Conservation (phyloP, 2,329 filamentous ascomycete species). For the Cladophialophora yegresii region DNA sequence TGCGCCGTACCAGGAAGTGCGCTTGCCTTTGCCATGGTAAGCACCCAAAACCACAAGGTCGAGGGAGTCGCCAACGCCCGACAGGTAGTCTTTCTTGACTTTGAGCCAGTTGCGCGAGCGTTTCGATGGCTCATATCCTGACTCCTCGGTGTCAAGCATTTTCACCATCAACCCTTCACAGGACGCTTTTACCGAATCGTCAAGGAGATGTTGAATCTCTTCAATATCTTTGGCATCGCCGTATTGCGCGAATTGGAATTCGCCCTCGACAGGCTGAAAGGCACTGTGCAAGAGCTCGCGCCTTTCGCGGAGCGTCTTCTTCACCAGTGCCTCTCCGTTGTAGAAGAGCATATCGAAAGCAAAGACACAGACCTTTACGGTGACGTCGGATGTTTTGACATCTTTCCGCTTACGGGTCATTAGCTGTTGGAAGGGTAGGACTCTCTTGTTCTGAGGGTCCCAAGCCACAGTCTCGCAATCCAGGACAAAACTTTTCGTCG, state of each 20-base stretch:
- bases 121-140: constrained; percentile 93
- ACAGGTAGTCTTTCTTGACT: constrained; percentile 97
- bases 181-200: constrained; percentile 91
- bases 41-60: constrained; percentile 94
- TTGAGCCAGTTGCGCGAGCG: constrained; percentile 98
- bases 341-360: constrained; percentile 93
- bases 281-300: constrained; percentile 71
- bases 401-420: constrained; percentile 99
- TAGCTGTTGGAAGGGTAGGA: constrained; percentile 93
- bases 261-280: constrained; percentile 78
- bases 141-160: constrained; percentile 92
- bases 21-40: constrained; percentile 92
- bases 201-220: constrained; percentile 87
- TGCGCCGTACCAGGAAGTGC: constrained; percentile 91
- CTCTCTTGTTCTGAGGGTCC: constrained; percentile 93
- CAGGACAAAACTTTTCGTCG: constrained; percentile 93
- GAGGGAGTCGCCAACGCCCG: constrained; percentile 89
- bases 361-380: constrained; percentile 95
- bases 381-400: constrained; percentile 91
- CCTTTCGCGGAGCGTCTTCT: constrained; percentile 81
- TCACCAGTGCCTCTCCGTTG: constrained; percentile 85
- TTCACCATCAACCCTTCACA: constrained; percentile 99
- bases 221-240: constrained; percentile 88
- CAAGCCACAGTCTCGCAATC: constrained; percentile 98
- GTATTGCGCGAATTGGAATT: constrained; percentile 85